Evolutionary conservation across 768 basidiomycete species (phyloP).

Genomic region (Suillus spraguei): DNA sequence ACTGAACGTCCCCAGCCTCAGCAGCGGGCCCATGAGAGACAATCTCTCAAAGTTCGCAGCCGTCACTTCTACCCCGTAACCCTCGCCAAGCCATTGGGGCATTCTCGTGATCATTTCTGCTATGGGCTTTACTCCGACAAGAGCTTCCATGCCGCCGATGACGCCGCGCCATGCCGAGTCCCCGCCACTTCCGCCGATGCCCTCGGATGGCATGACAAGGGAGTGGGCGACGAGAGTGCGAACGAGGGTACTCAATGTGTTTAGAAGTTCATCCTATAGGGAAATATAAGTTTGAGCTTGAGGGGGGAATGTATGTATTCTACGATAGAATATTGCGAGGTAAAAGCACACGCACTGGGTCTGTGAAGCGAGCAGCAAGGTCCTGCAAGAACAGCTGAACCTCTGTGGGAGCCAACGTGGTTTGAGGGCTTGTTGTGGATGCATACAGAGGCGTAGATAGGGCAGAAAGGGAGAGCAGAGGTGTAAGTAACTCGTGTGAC

Average conservation of each 20-base stretch:
- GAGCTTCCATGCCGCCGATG: constrained; percentile 75
- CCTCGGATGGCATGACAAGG: constrained; percentile 65
- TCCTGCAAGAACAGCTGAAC: constrained; percentile 84
- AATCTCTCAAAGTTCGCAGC: constrained; percentile 62
- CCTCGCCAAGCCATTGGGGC: constrained; percentile 70
- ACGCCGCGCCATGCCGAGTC: constrained; percentile 88
- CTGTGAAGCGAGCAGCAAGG: constrained; percentile 75
- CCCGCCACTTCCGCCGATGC: constrained; percentile 60
- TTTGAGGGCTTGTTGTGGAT: constrained; percentile 44
- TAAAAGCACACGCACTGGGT: not conserved
- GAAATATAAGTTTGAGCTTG: not conserved
- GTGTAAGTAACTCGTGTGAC: constrained; percentile 75
- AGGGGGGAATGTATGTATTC: not conserved
- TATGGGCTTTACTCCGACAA: constrained; percentile 82
- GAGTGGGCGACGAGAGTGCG: constrained; percentile 61
- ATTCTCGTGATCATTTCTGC: constrained; percentile 79
- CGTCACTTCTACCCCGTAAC: constrained; percentile 64
- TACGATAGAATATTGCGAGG: not conserved
- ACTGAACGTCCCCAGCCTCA: constrained; percentile 84
- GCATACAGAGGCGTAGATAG: constrained; percentile 67
- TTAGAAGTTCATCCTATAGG: constrained; percentile 69
- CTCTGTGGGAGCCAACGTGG: constrained; percentile 64
- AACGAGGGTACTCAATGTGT: constrained; percentile 77
- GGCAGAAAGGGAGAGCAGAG: constrained; percentile 76
- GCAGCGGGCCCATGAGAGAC: constrained; percentile 83